Conservation (phyloP, 140 eudicot species). For the Erigeron philadelphicus region DNA sequence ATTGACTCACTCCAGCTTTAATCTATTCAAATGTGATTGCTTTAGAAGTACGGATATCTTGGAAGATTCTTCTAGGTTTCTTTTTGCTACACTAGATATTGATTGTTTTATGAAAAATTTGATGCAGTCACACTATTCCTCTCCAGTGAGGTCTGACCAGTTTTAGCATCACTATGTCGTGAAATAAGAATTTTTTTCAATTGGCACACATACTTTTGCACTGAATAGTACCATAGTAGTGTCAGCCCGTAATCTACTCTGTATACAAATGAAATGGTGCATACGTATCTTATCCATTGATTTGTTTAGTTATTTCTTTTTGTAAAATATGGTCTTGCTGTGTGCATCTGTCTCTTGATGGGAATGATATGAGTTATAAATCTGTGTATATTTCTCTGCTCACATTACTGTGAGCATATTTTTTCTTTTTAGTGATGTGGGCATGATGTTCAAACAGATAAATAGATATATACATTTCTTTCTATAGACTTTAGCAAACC, state of each 20-base stretch:
- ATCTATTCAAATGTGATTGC: not conserved
- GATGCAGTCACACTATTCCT: not conserved
- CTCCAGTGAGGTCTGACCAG: not conserved
- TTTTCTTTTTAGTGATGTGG: constrained; percentile 14
- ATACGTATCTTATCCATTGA: not conserved
- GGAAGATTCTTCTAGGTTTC: not conserved
- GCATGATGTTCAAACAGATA: constrained; percentile 20
- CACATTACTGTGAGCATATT: not conserved
- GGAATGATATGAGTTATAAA: not conserved
- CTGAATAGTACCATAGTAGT: not conserved
- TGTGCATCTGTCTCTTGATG: constrained; percentile 3
- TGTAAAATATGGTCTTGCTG: not conserved
- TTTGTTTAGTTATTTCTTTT: not conserved
- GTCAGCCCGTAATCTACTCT: not conserved
- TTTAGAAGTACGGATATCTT: not conserved
- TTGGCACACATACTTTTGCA: not conserved
- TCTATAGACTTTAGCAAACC: constrained; percentile 25
- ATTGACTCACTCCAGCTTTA: not conserved
- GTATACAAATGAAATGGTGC: constrained; percentile 16
- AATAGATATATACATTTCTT: constrained; percentile 31
- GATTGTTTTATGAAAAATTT: not conserved
- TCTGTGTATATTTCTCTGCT: constrained; percentile 13
- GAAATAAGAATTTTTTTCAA: not conserved
- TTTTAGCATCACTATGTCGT: not conserved
- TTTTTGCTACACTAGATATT: too few relatives aligned